Base-by-base conservation (phyloP, 78 protist species). In the Parvularia atlantis region DNA sequence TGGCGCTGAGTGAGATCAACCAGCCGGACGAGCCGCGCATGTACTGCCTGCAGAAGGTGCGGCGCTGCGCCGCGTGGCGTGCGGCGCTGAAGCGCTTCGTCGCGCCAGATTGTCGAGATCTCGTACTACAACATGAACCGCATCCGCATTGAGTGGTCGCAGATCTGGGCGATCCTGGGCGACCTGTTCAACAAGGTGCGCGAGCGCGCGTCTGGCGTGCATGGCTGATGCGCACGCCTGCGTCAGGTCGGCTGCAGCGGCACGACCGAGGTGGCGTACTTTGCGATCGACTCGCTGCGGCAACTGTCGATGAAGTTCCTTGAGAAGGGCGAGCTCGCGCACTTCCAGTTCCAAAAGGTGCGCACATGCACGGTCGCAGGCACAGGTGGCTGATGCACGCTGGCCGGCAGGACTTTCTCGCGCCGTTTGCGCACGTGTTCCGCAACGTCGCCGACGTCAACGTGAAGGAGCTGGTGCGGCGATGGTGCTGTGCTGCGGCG, bases 231-330 rank as follows among this genome's bases (percentile, higher is more conserved):
- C n/a, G n/a, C n/a, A n/a, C n/a, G n/a, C n/a, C n/a, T n/a, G n/a
- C n/a, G n/a, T n/a, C 28, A 63, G 62, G 81, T 86, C 50, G 98
- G 94, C 7, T 76, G 81, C 76, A 64, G 75, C 68, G 28, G 54
- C 31, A 79, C 81, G 60, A 57, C 28, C 48, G 57, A 71, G 33
- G 80, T 95, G 0, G 75, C 95, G 9, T 77, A 87, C 77, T 91
- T 85, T 62, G 91, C 96, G 20, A 75, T 96, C 33, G 97, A 96
- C 78, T 80, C 95, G 9, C 71, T 94, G 53, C 74, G 96, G 35
- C 99, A 96, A 73, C 91, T 96, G 43, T 80, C 97, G 17, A 54
- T 78, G 66, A 89, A 92, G 71, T 94, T 93, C 73, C 69, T 96
- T 33, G 96, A 92, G 56, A 80, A 85, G 62, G 84, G 70, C 10